A percentile compares a stretch with the other conserved stretches of the same genome.
These are phyloP conservation scores for Pestalotiopsis sp. DNA, from an alignment of 2,329 filamentous ascomycete species.

Conservation along the genomic window DNA sequence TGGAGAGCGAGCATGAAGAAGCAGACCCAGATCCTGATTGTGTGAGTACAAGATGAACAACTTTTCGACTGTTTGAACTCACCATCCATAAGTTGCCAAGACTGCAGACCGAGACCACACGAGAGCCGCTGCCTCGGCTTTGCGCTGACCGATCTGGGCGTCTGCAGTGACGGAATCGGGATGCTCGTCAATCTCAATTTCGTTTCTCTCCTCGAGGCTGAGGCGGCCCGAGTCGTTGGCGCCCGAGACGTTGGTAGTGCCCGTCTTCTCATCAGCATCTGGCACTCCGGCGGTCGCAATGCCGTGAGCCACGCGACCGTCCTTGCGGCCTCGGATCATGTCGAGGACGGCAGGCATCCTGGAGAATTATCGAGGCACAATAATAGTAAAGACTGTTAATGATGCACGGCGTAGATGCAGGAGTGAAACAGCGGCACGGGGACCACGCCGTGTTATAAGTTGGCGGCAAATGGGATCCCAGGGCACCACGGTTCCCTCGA, in stretches of 20 bases:
- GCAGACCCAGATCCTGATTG: conserved; percentile 4
- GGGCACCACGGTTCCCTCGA: not conserved
- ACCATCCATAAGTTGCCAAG: not conserved
- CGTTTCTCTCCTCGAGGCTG: conserved; percentile 6
- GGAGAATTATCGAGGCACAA: not conserved
- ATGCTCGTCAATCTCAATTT: not conserved
- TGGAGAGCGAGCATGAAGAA: conserved; percentile 9
- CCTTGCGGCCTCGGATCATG: not conserved
- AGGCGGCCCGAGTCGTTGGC: not conserved
- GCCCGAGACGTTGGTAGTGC: not conserved
- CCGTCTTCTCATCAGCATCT: not conserved
- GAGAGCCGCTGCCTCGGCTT: conserved; percentile 2
- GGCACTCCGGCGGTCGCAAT: not conserved
- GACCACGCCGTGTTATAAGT: not conserved
- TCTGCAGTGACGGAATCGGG: not conserved
- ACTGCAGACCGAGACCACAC: not conserved
- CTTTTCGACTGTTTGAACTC: not conserved
- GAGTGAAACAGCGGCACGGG: not conserved
- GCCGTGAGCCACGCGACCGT: not conserved
- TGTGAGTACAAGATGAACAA: not conserved
- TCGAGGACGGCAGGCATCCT: not conserved
- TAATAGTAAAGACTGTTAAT: not conserved
- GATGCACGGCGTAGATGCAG: not conserved
- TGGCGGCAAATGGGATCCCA: not conserved
- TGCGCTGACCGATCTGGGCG: not conserved